phyloP scores from a whole-genome alignment of 1,284 basidiomycete genomes.

The Rhodotorula sp. region DNA sequence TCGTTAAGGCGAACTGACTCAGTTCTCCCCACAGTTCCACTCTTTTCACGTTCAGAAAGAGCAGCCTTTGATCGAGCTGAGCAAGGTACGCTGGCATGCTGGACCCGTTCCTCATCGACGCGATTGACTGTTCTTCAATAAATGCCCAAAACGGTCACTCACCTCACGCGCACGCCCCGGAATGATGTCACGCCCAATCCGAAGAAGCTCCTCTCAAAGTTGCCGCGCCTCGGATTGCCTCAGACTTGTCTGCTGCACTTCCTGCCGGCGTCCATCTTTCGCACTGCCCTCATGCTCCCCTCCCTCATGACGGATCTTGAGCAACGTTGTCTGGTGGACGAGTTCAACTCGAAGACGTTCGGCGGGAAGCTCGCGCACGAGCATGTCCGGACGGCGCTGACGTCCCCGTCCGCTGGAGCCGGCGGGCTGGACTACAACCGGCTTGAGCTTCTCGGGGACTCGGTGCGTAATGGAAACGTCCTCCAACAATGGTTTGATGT shows the following conservation, averaged over 20 bases:
- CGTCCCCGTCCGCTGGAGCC: conserved; percentile 60
- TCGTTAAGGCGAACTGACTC: too few relatives aligned
- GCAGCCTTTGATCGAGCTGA: conserved; percentile 70
- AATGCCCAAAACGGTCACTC: conserved; percentile 5
- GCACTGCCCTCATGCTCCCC: conserved; percentile 63
- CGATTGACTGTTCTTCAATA: background rate
- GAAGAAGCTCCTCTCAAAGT: conserved; percentile 21
- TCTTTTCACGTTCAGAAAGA: conserved; percentile 58
- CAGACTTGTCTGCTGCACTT: conserved; percentile 69
- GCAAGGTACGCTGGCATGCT: conserved; percentile 48
- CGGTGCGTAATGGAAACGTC: background rate
- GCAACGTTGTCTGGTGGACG: conserved; percentile 66
- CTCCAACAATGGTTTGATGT: background rate
- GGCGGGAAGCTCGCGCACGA: conserved; percentile 60
- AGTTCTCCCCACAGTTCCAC: conserved; percentile 61
- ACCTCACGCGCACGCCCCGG: conserved; percentile 42
- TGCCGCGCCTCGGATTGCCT: conserved; percentile 65
- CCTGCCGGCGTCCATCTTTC: conserved; percentile 60
- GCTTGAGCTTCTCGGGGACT: conserved; percentile 62
- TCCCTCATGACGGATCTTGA: conserved; percentile 68
- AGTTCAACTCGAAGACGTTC: conserved; percentile 69
- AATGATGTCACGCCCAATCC: conserved; percentile 6
- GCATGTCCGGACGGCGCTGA: conserved; percentile 63
- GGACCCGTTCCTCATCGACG: too few relatives aligned
- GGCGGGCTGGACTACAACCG: conserved; percentile 73